These are phyloP conservation scores for Kurtzmaniella fragi DNA, from an alignment of 805 yeast species.

Conservation along the genomic window DNA sequence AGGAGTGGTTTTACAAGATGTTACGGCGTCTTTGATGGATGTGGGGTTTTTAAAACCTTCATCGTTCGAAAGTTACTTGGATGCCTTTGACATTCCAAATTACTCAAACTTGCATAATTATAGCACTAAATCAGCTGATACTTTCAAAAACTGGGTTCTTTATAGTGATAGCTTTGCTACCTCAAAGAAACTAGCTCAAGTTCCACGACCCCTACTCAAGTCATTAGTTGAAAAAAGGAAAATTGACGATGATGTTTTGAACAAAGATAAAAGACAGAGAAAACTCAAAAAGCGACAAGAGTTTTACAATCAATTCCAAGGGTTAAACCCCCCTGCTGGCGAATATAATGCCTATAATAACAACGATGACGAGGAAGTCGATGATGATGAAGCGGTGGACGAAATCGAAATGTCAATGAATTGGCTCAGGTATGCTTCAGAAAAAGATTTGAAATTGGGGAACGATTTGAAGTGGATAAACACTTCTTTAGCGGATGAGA, in stretches of 20 bases:
- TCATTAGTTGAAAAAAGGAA: conserved; percentile 35
- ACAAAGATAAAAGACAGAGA: conserved; percentile 29
- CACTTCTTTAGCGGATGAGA: conserved; percentile 22
- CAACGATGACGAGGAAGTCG: conserved; percentile 17
- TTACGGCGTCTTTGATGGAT: conserved; percentile 64
- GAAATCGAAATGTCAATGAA: conserved; percentile 19
- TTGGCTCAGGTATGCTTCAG: conserved; percentile 37
- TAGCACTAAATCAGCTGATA: conserved; percentile 32
- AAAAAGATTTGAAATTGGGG: conserved; percentile 28
- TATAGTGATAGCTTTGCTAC: conserved; percentile 21
- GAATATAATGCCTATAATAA: conserved; percentile 5
- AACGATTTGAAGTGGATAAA: conserved; percentile 31
- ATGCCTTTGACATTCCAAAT: conserved; percentile 30
- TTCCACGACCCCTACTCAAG: conserved; percentile 25
- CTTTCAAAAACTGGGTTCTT: conserved; percentile 33
- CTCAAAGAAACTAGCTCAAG: conserved; percentile 20
- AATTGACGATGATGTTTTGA: conserved; percentile 27
- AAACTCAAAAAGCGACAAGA: conserved; percentile 35
- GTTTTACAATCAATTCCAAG: conserved; percentile 32
- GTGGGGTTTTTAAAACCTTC: conserved; percentile 57
- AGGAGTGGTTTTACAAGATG: conserved; percentile 56
- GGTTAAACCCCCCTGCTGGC: conserved; percentile 7
- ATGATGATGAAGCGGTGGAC: conserved; percentile 15
- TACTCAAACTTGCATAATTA: conserved; percentile 13
- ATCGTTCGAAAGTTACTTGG: conserved; percentile 37